These are phyloP conservation scores for Cryptomeria japonica DNA, from an alignment of 75 land plant genomes.

Conservation along the genomic window DNA sequence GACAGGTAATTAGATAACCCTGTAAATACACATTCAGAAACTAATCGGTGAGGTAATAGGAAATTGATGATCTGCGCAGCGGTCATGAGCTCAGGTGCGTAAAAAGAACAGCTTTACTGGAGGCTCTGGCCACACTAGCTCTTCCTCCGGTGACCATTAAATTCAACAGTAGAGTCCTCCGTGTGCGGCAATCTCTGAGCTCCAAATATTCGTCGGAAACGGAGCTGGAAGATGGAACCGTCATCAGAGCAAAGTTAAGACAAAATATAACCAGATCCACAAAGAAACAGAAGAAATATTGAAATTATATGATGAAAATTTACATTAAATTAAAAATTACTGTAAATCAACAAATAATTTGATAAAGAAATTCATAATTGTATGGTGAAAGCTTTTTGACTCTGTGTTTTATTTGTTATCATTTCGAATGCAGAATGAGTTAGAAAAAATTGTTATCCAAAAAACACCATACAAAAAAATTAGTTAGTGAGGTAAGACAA, in stretches of 20 bases:
- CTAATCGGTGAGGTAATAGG: background rate
- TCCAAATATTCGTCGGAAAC: slow-evolving; percentile 8
- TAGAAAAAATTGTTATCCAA: too few species aligned
- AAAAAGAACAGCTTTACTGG: slow-evolving; percentile 45
- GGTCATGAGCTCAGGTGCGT: slow-evolving; percentile 15
- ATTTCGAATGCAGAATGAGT: too few species aligned
- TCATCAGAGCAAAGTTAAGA: slow-evolving; percentile 46
- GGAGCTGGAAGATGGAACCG: slow-evolving; percentile 43
- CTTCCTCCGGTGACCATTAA: slow-evolving; percentile 38
- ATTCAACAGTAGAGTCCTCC: slow-evolving; percentile 38
- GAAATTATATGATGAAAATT: too few species aligned
- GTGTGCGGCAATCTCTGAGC: background rate
- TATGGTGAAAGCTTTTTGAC: too few species aligned
- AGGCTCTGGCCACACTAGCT: slow-evolving; percentile 51
- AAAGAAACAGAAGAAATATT: too few species aligned
- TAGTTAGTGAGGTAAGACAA: too few species aligned
- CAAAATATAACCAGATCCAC: background rate
- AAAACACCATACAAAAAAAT: too few species aligned
- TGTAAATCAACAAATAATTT: too few species aligned
- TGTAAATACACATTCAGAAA: background rate
- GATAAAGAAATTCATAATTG: too few species aligned
- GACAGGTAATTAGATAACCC: background rate
- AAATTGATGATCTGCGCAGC: background rate
- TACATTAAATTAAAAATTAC: too few species aligned
- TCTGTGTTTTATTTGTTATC: too few species aligned